Base-by-base conservation (phyloP, 2,329 filamentous ascomycete genomes). In the Ilyonectria robusta region DNA sequence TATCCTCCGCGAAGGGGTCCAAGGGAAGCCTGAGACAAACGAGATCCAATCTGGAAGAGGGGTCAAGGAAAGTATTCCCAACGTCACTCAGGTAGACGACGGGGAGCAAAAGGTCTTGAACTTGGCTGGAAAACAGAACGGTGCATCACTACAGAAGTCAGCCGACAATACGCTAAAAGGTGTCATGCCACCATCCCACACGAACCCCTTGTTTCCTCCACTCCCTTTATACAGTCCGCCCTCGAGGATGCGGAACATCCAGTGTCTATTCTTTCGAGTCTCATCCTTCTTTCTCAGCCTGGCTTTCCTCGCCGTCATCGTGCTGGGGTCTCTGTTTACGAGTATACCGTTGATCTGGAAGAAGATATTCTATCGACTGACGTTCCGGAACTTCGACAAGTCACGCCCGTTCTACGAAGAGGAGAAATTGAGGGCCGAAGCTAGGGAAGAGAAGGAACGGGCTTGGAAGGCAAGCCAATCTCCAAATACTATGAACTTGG, bases 181-280 rank as follows among this genome's bases (percentile, higher is more conserved):
- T 65, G 77, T 85, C 15, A 86, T 85, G 81, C 91, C 92, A 0
- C 89, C 90, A 1, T 90, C 90, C 8, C 87, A 89, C 70, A 95
- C 93, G 2, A 91, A 95, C 72, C 92, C 93, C 3, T 83, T 97
- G 6, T 98, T 98, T 71, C 94, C 94, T 6, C 93, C 94, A 2
- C 80, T 97, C 9, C 94, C 94, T 0, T 83, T 94, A 1, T 97
- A 97, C 74, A 93, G 93, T 0, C 92, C 94, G 0, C 90, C 94
- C 0, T 91, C 92, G 1, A 58, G 88, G 0, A 65, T 91, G n/a
- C 86, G 90, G 54, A 85, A 89, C 35, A 35, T 94, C 1, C 91
- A 95, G 71, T 93, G 89, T 76, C 79, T 86, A 33, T 82, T 86
- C 17, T 92, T 96, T 67, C 87, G 91, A 10, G 70, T 88, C 2